These are phyloP conservation scores for Gossypium stocksii DNA, from an alignment of 345 rosid species.

Conservation along the genomic window DNA sequence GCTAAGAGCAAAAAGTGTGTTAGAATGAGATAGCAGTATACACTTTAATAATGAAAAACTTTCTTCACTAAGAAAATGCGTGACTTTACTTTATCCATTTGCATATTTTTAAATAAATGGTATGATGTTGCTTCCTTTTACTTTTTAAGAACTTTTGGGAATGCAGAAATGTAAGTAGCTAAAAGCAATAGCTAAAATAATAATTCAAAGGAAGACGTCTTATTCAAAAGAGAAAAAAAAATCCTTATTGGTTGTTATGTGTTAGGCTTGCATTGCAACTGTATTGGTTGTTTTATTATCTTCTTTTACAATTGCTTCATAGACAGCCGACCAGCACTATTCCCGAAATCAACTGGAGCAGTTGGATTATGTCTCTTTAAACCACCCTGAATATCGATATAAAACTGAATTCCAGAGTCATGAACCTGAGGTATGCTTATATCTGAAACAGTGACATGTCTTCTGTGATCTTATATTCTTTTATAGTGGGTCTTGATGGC, in stretches of 20 bases:
- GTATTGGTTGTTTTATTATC: constrained; percentile 18
- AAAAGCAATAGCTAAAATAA: background rate
- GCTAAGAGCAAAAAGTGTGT: background rate
- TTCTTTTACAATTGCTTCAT: constrained; percentile 19
- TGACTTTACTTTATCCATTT: background rate
- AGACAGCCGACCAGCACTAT: constrained; percentile 23
- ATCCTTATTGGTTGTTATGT: background rate
- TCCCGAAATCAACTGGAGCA: constrained; percentile 47
- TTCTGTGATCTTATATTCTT: background rate
- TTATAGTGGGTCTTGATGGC: constrained; percentile 7
- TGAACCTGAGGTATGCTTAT: constrained; percentile 55
- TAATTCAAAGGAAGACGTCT: background rate
- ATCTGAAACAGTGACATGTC: background rate
- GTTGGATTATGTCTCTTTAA: constrained; percentile 29
- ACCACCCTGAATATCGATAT: constrained; percentile 44
- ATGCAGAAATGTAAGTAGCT: background rate
- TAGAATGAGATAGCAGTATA: background rate
- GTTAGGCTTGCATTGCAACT: constrained; percentile 3
- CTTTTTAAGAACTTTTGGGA: background rate
- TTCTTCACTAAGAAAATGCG: background rate
- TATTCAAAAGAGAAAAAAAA: background rate
- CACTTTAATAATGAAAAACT: background rate
- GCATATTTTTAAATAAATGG: background rate
- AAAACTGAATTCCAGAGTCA: constrained; percentile 71
- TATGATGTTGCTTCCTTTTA: background rate